Conservation (phyloP, 352 stramenopile genomes). For the Globisporangium ultimum region DNA sequence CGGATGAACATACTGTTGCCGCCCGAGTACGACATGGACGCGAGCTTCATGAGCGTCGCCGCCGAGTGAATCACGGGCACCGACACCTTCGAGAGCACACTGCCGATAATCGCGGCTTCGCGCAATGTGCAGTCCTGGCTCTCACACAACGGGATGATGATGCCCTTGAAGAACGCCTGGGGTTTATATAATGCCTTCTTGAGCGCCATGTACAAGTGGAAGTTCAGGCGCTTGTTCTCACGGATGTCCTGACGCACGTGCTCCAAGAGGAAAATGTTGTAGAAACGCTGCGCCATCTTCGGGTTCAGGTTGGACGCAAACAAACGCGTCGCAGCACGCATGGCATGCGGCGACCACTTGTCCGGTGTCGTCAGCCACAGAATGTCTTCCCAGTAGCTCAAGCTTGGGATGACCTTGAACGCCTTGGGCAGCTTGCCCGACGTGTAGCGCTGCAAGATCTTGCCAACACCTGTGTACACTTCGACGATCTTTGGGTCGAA, state of each 20-base stretch:
- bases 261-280: constrained; percentile 97
- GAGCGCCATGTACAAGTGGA: constrained; percentile 98
- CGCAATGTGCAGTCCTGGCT: constrained; percentile 94
- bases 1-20: constrained; percentile 98
- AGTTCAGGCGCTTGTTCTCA: constrained; percentile 98
- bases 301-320: constrained; percentile 99
- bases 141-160: constrained; percentile 97
- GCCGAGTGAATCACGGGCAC: constrained; percentile 99
- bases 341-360: constrained; percentile 98
- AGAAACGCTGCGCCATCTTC: constrained; percentile 99
- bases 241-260: constrained; percentile 97
- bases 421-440: constrained; percentile 99
- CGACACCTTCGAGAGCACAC: constrained; percentile 96
- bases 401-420: constrained; percentile 99
- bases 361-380: constrained; percentile 97
- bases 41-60: constrained; percentile 98
- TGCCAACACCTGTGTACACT: constrained; percentile 98
- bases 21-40: constrained; percentile 95
- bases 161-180: constrained; percentile 99
- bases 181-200: constrained; percentile 99
- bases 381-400: constrained; percentile 99
- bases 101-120: constrained; percentile 98
- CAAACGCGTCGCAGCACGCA: constrained; percentile 95
- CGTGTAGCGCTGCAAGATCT: constrained; percentile 96
- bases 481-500: constrained; percentile 96